phyloP scores from a whole-genome alignment of 2,329 filamentous ascomycete species.

The Aspergillus awamori region DNA sequence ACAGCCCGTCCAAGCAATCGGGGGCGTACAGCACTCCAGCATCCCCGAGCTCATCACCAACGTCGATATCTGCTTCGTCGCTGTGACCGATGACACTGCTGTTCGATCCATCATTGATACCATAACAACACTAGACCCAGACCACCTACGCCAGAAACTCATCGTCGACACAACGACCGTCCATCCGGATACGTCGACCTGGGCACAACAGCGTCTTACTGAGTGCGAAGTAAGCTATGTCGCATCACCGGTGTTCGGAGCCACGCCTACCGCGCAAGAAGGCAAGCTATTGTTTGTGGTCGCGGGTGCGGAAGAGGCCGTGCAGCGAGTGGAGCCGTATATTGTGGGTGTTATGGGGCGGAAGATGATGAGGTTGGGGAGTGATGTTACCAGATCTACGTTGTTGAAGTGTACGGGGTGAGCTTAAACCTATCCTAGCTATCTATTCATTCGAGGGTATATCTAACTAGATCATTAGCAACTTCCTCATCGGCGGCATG shows the following conservation, averaged over 20 bases:
- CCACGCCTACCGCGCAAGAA: not conserved
- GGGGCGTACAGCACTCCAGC: not conserved
- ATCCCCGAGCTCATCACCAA: not conserved
- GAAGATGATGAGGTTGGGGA: constrained; percentile 1
- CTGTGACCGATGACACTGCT: not conserved
- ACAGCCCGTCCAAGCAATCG: not conserved
- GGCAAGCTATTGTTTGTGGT: not conserved
- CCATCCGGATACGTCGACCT: not conserved
- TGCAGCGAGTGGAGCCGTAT: constrained; percentile 2
- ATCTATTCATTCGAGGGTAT: not conserved
- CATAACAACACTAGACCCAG: not conserved
- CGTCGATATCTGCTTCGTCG: not conserved
- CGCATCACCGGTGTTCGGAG: not conserved
- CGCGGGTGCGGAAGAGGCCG: not conserved
- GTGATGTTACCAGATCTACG: constrained; percentile 2
- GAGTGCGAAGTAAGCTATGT: not conserved
- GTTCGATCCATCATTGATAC: not conserved
- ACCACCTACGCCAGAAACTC: not conserved
- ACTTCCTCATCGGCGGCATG: constrained; percentile 24
- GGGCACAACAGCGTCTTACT: not conserved
- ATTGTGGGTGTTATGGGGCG: constrained; percentile 9
- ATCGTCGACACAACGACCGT: not conserved
- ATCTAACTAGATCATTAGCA: constrained; percentile 6
- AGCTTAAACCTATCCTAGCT: not conserved
- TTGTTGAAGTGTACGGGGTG: constrained; percentile 11